Percentiles rank a stretch among this genome's conserved stretches.
These are phyloP conservation scores for Ophiostoma ulmi DNA, from an alignment of 2,329 filamentous ascomycete genomes.

Conservation along the genomic window DNA sequence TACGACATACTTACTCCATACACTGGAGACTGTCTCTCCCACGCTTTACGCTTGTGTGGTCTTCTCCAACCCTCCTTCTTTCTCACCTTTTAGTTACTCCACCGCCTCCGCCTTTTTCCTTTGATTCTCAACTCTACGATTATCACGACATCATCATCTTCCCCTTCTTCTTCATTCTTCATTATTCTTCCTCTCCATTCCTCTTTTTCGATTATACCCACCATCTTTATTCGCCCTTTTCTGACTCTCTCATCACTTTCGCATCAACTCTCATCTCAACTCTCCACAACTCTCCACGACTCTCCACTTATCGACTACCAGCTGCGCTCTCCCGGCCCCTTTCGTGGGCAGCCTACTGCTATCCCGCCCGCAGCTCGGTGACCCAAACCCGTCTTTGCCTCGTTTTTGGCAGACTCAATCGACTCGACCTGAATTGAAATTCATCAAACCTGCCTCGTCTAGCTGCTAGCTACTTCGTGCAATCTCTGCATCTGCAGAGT, in stretches of 20 bases:
- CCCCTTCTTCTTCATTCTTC: background rate
- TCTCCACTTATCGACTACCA: conserved; percentile 2
- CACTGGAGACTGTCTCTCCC: background rate
- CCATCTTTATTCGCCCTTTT: background rate
- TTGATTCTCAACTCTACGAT: background rate
- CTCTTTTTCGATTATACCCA: background rate
- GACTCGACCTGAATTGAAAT: background rate
- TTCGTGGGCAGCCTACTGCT: conserved; percentile 4
- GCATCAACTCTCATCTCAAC: background rate
- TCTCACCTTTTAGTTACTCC: background rate
- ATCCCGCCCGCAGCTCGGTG: conserved; percentile 11
- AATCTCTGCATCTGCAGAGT: too few relatives aligned
- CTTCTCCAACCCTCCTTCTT: conserved; percentile 6
- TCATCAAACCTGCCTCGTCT: too few relatives aligned
- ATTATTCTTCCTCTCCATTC: background rate
- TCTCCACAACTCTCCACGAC: background rate
- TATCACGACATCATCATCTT: conserved; percentile 7
- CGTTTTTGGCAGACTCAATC: background rate
- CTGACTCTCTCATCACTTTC: background rate
- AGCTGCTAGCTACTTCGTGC: too few relatives aligned
- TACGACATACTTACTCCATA: conserved; percentile 2
- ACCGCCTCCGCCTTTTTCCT: conserved; percentile 8
- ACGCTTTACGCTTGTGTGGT: background rate
- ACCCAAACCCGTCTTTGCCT: background rate
- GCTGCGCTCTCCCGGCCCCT: background rate